Base-by-base conservation (phyloP, 306 rosid genomes). In the Bauhinia variegata region DNA sequence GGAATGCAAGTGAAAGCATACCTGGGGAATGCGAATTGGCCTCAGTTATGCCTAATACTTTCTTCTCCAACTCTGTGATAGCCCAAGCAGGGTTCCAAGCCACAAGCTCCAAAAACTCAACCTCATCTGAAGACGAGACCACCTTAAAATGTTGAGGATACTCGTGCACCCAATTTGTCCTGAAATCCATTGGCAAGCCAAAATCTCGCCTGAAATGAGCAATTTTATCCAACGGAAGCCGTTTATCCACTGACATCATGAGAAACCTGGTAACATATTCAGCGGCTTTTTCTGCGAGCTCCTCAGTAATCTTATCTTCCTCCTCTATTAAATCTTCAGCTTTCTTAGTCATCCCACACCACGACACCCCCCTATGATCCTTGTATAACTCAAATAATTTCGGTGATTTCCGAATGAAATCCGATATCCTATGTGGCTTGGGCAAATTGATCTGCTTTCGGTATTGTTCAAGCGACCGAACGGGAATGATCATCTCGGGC, bases 41-140 rank as follows among this genome's bases (percentile, higher is more conserved):
- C 19, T 73, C 80, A 5, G 47, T 75, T 32, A 77, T 6, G 9
- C 71, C 87, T 53, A 33, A 65, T 7, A 59, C 73, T 80, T 75
- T 89, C 80, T 78, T 92, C 87, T 89, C 96, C 60, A 89, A 38
- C 82, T 87, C 96, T 0, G 98, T 92, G 58, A 87, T 74, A 15
- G 96, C 91, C 96, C 89, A 86, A 17, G 67, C 47, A 71, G 96
- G 96, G 52, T 84, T 84, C 96, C 96, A 89, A 73, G 62, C 57
- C 19, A 81, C 93, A 78, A 87, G 98, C 74, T 89, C 93, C 80
- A 92, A 79, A 41, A 80, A 84, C 83, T 84, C 96, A 59, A 61
- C 33, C 11, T 78, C 96, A 43, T 87, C 96, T 8, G 31, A 42
- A 28, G 71, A 58, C 42, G 78, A 76, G 7, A 81, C 86, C 15